Base-by-base conservation (phyloP, 441 rosid species). In the Gossypium davidsonii region DNA sequence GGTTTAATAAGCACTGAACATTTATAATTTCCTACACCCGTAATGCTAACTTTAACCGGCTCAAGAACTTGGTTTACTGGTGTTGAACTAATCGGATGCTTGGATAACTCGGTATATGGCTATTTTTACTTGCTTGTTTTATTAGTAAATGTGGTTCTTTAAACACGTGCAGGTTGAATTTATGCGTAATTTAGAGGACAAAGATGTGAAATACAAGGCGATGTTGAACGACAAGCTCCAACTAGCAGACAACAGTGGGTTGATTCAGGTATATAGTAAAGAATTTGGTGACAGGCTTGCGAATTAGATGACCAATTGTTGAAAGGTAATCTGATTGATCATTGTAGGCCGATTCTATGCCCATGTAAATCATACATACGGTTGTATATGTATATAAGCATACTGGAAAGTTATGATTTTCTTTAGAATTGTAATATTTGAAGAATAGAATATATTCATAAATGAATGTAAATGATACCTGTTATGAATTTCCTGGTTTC, bases 161-260 rank as follows among this genome's bases (percentile, higher is more conserved):
- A 44, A 31, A 51, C 67, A 46, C 18, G 39, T 42, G 63, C 86
- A 92, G 98, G 91, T 94, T 12, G 97, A 91, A 76, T 83, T 92
- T 25, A 90, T 88, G 89, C 83, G 89, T 39, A 86, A 81, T 77
- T 80, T 89, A 75, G 92, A 91, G 79, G 88, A 85, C 64, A 88
- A 78, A 73, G 96, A 92, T 79, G 87, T 85, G 2, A 77, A 86
- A 56, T 93, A 79, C 82, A 83, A 81, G 81, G 79, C 77, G 37
- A 71, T 90, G 75, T 72, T 91, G 76, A 81, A 89, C 73, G 84
- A 91, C 76, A 91, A 89, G 80, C 89, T 92, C 79, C 86, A 84
- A 73, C 76, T 82, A 72, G 73, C 83, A 63, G 86, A 81, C 63
- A 20, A 80, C 1, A 79, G 80, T 52, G 88, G 93, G 48, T 78